Evolutionary conservation across 192 early-diverging fungal species (phyloP), one percentile per base, ranked within the genome.

Genomic region (Coemansia sp.): DNA sequence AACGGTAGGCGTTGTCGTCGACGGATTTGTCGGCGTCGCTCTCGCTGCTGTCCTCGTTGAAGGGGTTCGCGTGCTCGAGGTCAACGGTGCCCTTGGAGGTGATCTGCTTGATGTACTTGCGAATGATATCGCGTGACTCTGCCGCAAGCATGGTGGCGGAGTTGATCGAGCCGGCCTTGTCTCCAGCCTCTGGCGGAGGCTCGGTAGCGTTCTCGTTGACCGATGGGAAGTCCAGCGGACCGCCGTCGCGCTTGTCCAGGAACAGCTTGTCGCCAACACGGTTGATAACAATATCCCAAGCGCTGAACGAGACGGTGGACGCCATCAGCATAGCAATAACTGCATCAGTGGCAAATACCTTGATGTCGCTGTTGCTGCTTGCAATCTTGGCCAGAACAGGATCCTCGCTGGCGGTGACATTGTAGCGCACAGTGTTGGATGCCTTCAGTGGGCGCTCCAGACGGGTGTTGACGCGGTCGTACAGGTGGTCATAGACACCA

Each of bases 201-300:
- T 95, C 93, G 8, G 78, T 77, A 10, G 95, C 92, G 83, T 97
- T 98, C 77, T 99, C 97, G 74, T 99, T 97, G 40, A 99, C 97
- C 42, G 91, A 89, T 5, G 92, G 79, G 63, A 90, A 91, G 75
- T 99, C 95, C 68, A 86, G n/a, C 7, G 74, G 64, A 15, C 93
- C 92, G 52, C 91, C 92, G 35, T 88, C 85, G 48, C 97, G 87
- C 84, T 95, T 97, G 77, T 99, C 97, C 48, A 99, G 84, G 74
- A 90, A 89, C 48, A 99, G 78, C 77, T 91, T 87, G 68, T 88
- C 89, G 58, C 86, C 88, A 13, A 84, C 81, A 66, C 94, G 93
- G 69, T 86, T 93, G 57, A 96, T 87, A 39, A 99, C 88, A 52
- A 99, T 87, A 65, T 99, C 97, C 94, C 94, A 99, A 16, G 94